Percentiles rank a stretch among this genome's conserved stretches.
phyloP scores from a whole-genome alignment of 352 stramenopile genomes.

The Phytophthora capsici region DNA sequence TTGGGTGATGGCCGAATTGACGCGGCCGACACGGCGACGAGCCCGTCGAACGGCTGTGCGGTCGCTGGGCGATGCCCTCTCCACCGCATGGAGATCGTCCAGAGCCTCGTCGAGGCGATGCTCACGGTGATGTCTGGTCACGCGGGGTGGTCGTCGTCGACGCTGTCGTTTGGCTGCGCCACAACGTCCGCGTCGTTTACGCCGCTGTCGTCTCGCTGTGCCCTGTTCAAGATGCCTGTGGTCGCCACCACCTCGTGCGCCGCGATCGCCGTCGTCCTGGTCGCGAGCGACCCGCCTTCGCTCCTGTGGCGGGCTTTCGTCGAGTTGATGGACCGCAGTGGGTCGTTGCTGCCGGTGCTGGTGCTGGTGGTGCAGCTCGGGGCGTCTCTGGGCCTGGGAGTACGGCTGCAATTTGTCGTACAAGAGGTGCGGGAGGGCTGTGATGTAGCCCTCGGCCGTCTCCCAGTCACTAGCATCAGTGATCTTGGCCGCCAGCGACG shows the following conservation, averaged over 20 bases:
- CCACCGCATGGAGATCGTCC: conserved; percentile 2
- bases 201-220: too few species aligned
- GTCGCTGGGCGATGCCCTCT: too few species aligned
- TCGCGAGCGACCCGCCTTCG: too few species aligned
- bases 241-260: too few species aligned
- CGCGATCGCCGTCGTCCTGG: too few species aligned
- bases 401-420: conserved; percentile 14
- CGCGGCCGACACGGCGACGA: conserved; percentile 12
- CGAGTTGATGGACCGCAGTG: too few species aligned
- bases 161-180: too few species aligned
- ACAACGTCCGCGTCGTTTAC: too few species aligned
- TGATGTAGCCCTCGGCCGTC: conserved; percentile 14
- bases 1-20: conserved; percentile 2
- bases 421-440: conserved; percentile 2
- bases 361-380: too few species aligned
- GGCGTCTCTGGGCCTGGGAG: conserved; percentile 2
- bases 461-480: conserved; percentile 15
- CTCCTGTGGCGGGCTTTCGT: too few species aligned
- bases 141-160: neutral
- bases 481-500: conserved; percentile 17
- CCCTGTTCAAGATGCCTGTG: too few species aligned
- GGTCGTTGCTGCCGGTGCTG: too few species aligned
- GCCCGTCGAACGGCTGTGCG: neutral
- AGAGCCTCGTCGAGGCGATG: conserved; percentile 12
- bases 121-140: neutral